These are phyloP conservation scores for Sarocladium kiliense DNA, from an alignment of 2,329 filamentous ascomycete species.

Conservation along the genomic window DNA sequence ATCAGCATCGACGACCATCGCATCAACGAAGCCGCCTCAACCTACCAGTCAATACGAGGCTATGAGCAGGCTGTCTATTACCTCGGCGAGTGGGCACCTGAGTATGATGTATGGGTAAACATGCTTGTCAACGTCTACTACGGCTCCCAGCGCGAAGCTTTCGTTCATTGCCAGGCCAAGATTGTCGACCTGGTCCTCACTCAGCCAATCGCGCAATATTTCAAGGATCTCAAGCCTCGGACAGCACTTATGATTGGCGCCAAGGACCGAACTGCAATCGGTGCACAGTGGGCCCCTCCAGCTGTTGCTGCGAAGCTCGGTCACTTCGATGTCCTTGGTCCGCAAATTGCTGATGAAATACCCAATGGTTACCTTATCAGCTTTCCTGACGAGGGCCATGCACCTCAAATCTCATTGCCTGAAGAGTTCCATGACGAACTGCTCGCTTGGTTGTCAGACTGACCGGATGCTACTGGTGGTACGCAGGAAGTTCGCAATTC, in stretches of 20 bases:
- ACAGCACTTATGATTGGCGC: constrained; percentile 46
- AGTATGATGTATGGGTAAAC: constrained; percentile 49
- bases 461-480: too few relatives aligned
- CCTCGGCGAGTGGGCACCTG: constrained; percentile 38
- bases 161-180: constrained; percentile 42
- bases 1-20: constrained; percentile 34
- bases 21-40: constrained; percentile 32
- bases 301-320: constrained; percentile 40
- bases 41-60: constrained; percentile 35
- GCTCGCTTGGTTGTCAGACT: constrained; percentile 34
- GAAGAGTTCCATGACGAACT: constrained; percentile 39
- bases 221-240: constrained; percentile 35
- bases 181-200: constrained; percentile 52
- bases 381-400: constrained; percentile 44
- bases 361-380: constrained; percentile 38
- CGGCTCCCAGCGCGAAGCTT: constrained; percentile 35
- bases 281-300: constrained; percentile 43
- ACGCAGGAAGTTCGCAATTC: too few relatives aligned
- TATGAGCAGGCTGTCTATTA: constrained; percentile 47
- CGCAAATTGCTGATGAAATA: constrained; percentile 36
- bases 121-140: constrained; percentile 50
- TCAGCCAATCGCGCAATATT: constrained; percentile 45
- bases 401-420: constrained; percentile 48
- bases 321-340: constrained; percentile 43
- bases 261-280: constrained; percentile 50